phyloP scores from a whole-genome alignment of 2,329 filamentous ascomycete genomes.

The Penicillium crustosum region DNA sequence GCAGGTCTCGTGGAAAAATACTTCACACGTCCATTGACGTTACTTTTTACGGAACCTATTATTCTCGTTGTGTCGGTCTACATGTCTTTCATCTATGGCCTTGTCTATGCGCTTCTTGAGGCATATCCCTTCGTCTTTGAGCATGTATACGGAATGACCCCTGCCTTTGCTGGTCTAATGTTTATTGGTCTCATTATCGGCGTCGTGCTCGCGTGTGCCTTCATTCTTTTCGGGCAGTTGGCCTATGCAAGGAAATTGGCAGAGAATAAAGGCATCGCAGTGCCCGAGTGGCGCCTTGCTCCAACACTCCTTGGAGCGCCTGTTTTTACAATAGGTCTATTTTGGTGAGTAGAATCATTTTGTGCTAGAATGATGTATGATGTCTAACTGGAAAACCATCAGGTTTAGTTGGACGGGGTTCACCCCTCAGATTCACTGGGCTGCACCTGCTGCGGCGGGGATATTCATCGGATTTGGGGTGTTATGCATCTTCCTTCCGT shows the following conservation, averaged over 20 bases:
- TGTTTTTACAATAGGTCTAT: slow-evolving; percentile 34
- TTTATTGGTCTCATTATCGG: slow-evolving; percentile 34
- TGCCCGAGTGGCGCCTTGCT: slow-evolving; percentile 32
- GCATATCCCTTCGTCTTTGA: slow-evolving; percentile 35
- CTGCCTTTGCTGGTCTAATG: slow-evolving; percentile 30
- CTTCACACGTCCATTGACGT: slow-evolving; percentile 41
- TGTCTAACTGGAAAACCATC: background rate
- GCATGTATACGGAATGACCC: slow-evolving; percentile 28
- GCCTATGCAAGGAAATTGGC: slow-evolving; percentile 26
- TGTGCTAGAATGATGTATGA: background rate
- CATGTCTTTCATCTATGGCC: slow-evolving; percentile 35
- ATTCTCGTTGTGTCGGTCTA: slow-evolving; percentile 35
- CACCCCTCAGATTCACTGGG: slow-evolving; percentile 29
- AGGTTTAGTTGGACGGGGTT: slow-evolving; percentile 36
- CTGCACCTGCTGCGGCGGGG: slow-evolving; percentile 22
- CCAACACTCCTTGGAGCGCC: slow-evolving; percentile 30
- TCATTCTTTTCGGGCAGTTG: slow-evolving; percentile 28
- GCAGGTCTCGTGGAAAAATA: slow-evolving; percentile 47
- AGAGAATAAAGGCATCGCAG: slow-evolving; percentile 20
- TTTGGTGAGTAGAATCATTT: slow-evolving; percentile 27
- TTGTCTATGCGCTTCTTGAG: slow-evolving; percentile 29
- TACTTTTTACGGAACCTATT: slow-evolving; percentile 40
- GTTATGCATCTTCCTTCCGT: slow-evolving; percentile 31
- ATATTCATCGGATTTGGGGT: slow-evolving; percentile 31
- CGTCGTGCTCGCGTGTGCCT: slow-evolving; percentile 16